Evolutionary conservation across 78 protist species (phyloP).

Genomic region (Carpediemonas membranifera): DNA sequence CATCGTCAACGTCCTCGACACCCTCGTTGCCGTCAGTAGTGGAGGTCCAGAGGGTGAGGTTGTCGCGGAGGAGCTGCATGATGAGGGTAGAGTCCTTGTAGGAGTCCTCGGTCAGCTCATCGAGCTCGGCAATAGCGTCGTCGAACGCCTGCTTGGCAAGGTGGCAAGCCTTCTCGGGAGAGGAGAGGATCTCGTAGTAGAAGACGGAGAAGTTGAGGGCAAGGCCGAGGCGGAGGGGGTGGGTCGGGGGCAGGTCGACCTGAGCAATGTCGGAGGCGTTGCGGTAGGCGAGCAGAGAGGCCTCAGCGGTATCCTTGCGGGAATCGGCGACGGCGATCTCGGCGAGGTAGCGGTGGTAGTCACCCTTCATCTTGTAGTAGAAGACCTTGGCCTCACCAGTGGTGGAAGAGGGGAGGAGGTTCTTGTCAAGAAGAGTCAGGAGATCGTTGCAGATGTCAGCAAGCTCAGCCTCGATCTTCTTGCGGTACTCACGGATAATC

Average conservation of each 20-base stretch:
- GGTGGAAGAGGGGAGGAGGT: slow-evolving; percentile 8
- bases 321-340: slow-evolving; percentile 68
- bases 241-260: slow-evolving; percentile 72
- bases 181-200: slow-evolving; percentile 85
- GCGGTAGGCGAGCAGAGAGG: slow-evolving; percentile 73
- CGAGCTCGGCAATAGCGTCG: slow-evolving; percentile 84
- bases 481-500: slow-evolving; percentile 52
- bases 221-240: slow-evolving; percentile 93
- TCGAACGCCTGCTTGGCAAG: slow-evolving; percentile 86
- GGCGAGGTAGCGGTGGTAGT: slow-evolving; percentile 91
- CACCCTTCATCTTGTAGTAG: slow-evolving; percentile 86
- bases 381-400: slow-evolving; percentile 61
- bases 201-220: slow-evolving; percentile 97
- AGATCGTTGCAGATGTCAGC: slow-evolving; percentile 28
- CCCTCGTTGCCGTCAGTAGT: not conserved
- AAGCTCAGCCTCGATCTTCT: slow-evolving; percentile 29
- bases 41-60: slow-evolving; percentile 87
- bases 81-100: slow-evolving; percentile 89
- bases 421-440: not conserved
- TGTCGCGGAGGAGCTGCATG: slow-evolving; percentile 92
- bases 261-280: slow-evolving; percentile 66
- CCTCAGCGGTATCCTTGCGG: slow-evolving; percentile 63
- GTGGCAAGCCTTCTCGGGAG: slow-evolving; percentile 73
- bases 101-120: slow-evolving; percentile 81
- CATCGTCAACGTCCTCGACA: not conserved